phyloP scores from a whole-genome alignment of 805 yeast species.

The Cyberlindnera euphorbiae region DNA sequence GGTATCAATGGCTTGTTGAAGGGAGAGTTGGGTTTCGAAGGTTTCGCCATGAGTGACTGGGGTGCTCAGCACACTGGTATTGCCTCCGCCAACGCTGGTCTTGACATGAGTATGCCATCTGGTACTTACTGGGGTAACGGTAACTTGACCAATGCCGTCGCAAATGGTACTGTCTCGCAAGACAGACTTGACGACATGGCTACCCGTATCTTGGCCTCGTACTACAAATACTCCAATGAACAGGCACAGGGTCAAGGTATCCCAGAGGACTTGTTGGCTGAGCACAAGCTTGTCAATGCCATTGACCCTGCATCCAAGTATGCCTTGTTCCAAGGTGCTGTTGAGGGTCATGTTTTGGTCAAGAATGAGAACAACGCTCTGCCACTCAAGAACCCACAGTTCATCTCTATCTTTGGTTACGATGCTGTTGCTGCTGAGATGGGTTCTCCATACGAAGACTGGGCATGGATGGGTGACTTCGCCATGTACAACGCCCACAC shows the following conservation, averaged over 20 bases:
- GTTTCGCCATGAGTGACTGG: constrained; percentile 8
- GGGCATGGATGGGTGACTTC: not conserved
- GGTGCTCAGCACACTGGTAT: constrained; percentile 7
- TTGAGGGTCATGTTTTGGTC: constrained; percentile 9
- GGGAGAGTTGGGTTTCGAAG: constrained; percentile 7
- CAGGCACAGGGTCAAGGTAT: constrained; percentile 9
- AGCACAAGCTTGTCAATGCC: constrained; percentile 5
- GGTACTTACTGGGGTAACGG: constrained; percentile 5
- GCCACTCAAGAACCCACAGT: constrained; percentile 4
- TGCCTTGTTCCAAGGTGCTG: constrained; percentile 9
- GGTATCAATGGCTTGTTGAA: constrained; percentile 5
- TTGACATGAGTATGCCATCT: constrained; percentile 8
- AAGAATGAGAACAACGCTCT: constrained; percentile 8
- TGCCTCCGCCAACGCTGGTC: constrained; percentile 4
- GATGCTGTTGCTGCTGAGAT: constrained; percentile 3
- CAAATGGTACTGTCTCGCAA: constrained; percentile 4
- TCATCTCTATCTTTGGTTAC: constrained; percentile 8
- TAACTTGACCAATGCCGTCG: constrained; percentile 1
- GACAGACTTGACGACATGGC: constrained; percentile 10
- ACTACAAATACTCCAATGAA: constrained; percentile 6
- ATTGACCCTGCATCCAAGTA: constrained; percentile 7
- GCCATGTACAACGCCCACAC: constrained; percentile 1
- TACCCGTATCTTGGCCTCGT: constrained; percentile 6
- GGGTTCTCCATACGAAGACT: constrained; percentile 1
- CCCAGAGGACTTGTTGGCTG: constrained; percentile 1